These are phyloP conservation scores for Escovopsis sp. DNA, from an alignment of 2,329 filamentous ascomycete species.

Conservation along the genomic window DNA sequence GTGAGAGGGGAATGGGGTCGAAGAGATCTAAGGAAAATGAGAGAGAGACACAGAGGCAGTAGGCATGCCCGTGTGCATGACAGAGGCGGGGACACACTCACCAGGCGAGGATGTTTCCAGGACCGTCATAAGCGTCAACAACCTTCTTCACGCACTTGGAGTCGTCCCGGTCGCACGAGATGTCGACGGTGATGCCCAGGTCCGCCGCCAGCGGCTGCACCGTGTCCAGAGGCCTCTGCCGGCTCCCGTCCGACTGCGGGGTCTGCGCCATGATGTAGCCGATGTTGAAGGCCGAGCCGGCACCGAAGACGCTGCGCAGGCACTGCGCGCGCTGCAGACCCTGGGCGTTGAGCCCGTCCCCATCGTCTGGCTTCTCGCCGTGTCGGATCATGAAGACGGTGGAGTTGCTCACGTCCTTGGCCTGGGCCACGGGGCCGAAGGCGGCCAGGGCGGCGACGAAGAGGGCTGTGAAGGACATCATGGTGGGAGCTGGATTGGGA, in stretches of 20 bases:
- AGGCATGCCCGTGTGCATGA: too few species aligned
- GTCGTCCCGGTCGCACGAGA: constrained; percentile 40
- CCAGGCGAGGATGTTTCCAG: constrained; percentile 44
- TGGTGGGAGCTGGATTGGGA: neutral
- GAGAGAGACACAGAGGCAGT: too few species aligned
- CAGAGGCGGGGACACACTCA: constrained; percentile 8
- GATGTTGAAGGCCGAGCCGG: constrained; percentile 35
- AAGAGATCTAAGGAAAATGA: too few species aligned
- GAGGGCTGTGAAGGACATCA: constrained; percentile 3
- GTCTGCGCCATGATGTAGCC: constrained; percentile 41
- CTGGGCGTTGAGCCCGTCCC: constrained; percentile 32
- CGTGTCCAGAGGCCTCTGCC: constrained; percentile 38
- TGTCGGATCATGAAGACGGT: constrained; percentile 49
- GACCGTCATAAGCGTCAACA: constrained; percentile 29
- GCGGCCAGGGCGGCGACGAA: constrained; percentile 6
- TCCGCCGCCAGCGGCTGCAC: constrained; percentile 40
- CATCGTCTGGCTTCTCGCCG: constrained; percentile 42
- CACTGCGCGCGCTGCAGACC: constrained; percentile 44
- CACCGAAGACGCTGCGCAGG: constrained; percentile 39
- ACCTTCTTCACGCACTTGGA: constrained; percentile 34
- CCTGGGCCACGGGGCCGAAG: constrained; percentile 1
- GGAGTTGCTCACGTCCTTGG: constrained; percentile 12
- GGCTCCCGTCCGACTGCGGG: constrained; percentile 33
- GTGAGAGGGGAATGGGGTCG: too few species aligned
- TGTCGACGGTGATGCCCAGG: constrained; percentile 38